These are phyloP conservation scores for Echinosophora koreensis DNA, from an alignment of 306 rosid genomes.

Conservation along the genomic window DNA sequence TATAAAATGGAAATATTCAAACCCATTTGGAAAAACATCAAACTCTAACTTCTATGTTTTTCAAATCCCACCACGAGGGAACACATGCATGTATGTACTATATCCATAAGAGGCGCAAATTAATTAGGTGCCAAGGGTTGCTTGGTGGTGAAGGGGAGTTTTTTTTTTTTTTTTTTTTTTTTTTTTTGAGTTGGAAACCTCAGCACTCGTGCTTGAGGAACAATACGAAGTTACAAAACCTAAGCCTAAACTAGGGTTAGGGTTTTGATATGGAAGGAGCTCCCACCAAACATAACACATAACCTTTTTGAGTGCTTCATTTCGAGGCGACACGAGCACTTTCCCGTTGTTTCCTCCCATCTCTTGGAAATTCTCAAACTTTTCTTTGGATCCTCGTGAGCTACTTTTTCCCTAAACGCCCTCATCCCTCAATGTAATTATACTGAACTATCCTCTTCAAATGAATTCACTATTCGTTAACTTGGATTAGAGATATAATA, in stretches of 20 bases:
- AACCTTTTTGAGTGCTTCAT: slow-evolving; percentile 60
- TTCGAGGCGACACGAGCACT: slow-evolving; percentile 99
- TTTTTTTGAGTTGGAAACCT: background rate
- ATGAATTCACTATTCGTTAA: background rate
- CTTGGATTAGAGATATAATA: too few species aligned
- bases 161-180: slow-evolving; percentile 6
- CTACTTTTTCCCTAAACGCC: slow-evolving; percentile 51
- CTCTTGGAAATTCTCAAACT: slow-evolving; percentile 67
- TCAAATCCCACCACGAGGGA: slow-evolving; percentile 36
- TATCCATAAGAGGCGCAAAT: background rate
- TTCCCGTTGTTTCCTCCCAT: slow-evolving; percentile 96
- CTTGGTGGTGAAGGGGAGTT: background rate
- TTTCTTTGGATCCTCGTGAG: slow-evolving; percentile 70
- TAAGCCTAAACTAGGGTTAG: slow-evolving; percentile 47
- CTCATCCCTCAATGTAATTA: slow-evolving; percentile 45
- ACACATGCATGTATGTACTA: slow-evolving; percentile 24
- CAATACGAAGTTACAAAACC: slow-evolving; percentile 42
- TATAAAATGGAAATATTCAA: background rate
- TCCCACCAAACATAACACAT: slow-evolving; percentile 53
- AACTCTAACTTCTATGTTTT: slow-evolving; percentile 35
- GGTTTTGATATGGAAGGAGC: slow-evolving; percentile 22
- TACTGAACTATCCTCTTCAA: slow-evolving; percentile 31
- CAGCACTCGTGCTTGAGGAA: slow-evolving; percentile 33
- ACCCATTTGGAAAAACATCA: background rate
- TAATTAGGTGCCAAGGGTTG: background rate